Evolutionary conservation across 176 grass and related monocot genomes (phyloP), one percentile per base, ranked within the genome.

Genomic region (Dactylis glomerata): DNA sequence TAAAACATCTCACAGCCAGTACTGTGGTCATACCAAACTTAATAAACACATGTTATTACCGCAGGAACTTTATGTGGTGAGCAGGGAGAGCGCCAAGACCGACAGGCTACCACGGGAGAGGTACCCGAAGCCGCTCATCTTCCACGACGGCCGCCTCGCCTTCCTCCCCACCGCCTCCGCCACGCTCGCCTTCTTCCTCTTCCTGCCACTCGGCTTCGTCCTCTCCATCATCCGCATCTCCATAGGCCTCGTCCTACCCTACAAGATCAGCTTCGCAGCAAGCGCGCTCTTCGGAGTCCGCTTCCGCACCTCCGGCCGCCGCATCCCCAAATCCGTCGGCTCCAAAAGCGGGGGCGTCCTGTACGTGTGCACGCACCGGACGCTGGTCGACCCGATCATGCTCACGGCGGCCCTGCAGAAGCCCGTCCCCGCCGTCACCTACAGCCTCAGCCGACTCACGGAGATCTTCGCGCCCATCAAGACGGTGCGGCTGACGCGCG

Each of bases 81-180:
- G 68, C 84, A 87, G 82, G 58, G 81, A 90, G 11, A 92, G 78
- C 59, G 20, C 74, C 8, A 54, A 80, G 33, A 91, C 54, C 36
- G 68, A 81, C 44, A 63, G 54, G 72, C 80, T 95, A 33, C 83
- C 91, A 5, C 87, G 92, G 20, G 87, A 73, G 31, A 95, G 72
- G 61, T 98, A 93, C 87, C 95, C 95, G 23, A 98, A 92, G 86
- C 95, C 91, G 19, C 72, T 98, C 56, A 90, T 98, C 71, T 98
- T 98, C 88, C 95, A 98, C 73, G 95, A 98, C 83, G 92, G 95
- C 14, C 90, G 92, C 8, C 87, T 98, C 1, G 95, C 91, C 1
- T 90, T 98, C 82, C 80, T 95, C 22, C 92, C 95, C 0, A 92
- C 80, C 3, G 80, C 92, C 13, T 55, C 79, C 14, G 83, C 87